A percentile compares a stretch with the other conserved stretches of the same genome.
Evolutionary conservation across 192 early-diverging fungal species (phyloP).

Genomic region (Linnemannia zychae): DNA sequence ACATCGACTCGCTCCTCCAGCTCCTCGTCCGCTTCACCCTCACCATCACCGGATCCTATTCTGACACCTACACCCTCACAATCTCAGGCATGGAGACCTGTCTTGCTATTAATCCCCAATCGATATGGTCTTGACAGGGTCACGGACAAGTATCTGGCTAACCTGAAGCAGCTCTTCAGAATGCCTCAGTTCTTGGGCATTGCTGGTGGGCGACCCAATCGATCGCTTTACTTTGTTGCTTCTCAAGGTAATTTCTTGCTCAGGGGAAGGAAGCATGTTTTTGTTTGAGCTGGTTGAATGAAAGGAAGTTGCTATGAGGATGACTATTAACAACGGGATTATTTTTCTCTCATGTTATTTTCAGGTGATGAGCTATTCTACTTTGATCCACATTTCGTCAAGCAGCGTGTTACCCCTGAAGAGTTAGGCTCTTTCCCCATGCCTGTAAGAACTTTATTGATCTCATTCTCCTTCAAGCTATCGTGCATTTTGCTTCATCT

Average conservation of each 20-base stretch:
- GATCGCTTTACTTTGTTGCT: constrained; percentile 58
- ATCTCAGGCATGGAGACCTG: constrained; percentile 39
- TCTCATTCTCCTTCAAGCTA: not conserved
- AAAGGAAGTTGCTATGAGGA: not conserved
- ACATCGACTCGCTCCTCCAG: not conserved
- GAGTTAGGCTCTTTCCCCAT: constrained; percentile 22
- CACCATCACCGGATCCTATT: not conserved
- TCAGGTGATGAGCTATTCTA: constrained; percentile 56
- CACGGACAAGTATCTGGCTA: constrained; percentile 17
- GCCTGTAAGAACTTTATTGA: constrained; percentile 13
- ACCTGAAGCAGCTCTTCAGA: constrained; percentile 46
- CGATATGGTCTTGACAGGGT: constrained; percentile 37
- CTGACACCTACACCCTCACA: not conserved
- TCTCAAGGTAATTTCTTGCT: constrained; percentile 55
- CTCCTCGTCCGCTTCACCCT: not conserved
- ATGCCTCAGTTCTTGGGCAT: constrained; percentile 60
- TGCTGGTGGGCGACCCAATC: constrained; percentile 55
- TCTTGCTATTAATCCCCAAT: constrained; percentile 44
- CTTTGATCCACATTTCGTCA: constrained; percentile 58
- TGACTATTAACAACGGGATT: not conserved
- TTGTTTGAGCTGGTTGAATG: not conserved
- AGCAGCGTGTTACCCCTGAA: constrained; percentile 26
- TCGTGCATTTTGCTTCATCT: too few relatives aligned
- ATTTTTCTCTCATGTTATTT: constrained; percentile 1
- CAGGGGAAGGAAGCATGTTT: not conserved